These are phyloP conservation scores for Aspergillus ochraceoroseus DNA, from an alignment of 2,329 filamentous ascomycete species.

Conservation along the genomic window DNA sequence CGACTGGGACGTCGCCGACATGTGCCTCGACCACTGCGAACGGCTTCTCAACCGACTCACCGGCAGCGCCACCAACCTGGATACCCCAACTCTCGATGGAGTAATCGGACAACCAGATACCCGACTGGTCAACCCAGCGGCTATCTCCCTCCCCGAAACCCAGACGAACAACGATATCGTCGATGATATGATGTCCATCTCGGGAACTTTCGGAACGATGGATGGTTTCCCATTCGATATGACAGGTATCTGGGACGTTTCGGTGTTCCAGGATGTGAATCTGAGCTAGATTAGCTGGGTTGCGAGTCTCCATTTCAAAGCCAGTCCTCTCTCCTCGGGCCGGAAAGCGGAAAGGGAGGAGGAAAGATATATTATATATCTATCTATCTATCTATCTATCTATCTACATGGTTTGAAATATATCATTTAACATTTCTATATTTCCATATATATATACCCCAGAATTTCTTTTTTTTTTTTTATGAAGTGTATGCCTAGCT, in stretches of 20 bases:
- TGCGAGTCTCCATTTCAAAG: no score
- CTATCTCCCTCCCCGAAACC: conserved; percentile 41
- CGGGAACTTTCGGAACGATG: conserved; percentile 44
- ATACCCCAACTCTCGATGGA: conserved; percentile 10
- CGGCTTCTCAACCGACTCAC: conserved; percentile 42
- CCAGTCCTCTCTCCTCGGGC: no score
- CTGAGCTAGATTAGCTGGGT: conserved; percentile 19
- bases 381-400: no score
- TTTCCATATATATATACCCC: no score
- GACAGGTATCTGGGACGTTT: conserved; percentile 46
- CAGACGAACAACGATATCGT: conserved; percentile 45
- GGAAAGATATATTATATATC: no score
- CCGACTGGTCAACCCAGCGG: conserved; percentile 36
- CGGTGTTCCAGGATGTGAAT: conserved; percentile 41
- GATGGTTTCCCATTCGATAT: conserved; percentile 46
- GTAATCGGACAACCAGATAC: conserved; percentile 21
- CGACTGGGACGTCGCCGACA: conserved; percentile 54
- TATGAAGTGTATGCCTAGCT: no score
- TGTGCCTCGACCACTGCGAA: conserved; percentile 50
- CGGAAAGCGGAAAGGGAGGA: background rate
- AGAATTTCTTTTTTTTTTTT: no score
- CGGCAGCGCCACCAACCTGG: conserved; percentile 23
- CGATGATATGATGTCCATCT: conserved; percentile 47
- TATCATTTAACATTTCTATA: no score
- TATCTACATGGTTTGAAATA: no score